A percentile compares a stretch with the other conserved stretches of the same genome.
phyloP scores from a whole-genome alignment of 1,284 basidiomycete species.

The Athelia psychrophila region DNA sequence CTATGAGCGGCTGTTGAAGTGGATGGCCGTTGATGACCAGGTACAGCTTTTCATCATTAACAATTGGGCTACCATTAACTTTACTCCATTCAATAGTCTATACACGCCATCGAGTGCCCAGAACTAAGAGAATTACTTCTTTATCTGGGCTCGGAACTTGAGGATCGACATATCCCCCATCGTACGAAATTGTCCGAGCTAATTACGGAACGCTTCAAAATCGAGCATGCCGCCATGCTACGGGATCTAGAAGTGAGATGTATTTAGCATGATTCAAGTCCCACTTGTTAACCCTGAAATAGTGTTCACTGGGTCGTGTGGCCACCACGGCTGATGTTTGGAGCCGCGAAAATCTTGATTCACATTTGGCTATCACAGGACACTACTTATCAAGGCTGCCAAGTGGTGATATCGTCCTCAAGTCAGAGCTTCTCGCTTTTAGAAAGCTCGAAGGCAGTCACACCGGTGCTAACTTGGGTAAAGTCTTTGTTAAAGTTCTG shows the following conservation, averaged over 20 bases:
- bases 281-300: not conserved
- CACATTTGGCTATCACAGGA: conserved; percentile 15
- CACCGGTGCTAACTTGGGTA: conserved; percentile 12
- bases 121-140: conserved; percentile 27
- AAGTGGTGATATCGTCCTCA: conserved; percentile 4
- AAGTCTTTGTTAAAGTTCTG: conserved; percentile 8
- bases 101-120: conserved; percentile 23
- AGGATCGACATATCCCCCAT: conserved; percentile 19
- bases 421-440: conserved; percentile 12
- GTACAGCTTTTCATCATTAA: conserved; percentile 8
- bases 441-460: conserved; percentile 9
- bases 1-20: conserved; percentile 13
- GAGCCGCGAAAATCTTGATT: conserved; percentile 5
- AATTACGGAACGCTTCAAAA: conserved; percentile 15
- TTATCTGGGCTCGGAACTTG: conserved; percentile 17
- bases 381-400: conserved; percentile 9
- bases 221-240: conserved; percentile 13
- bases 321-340: conserved; percentile 17
- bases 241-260: conserved; percentile 11
- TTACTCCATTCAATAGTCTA: conserved; percentile 15
- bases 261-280: not conserved
- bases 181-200: conserved; percentile 19
- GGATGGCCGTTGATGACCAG: conserved; percentile 27
- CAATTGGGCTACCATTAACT: not conserved
- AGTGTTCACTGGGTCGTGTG: conserved; percentile 13